Conservation (phyloP, 2,329 filamentous ascomycete species). For the Beauveria varroae region DNA sequence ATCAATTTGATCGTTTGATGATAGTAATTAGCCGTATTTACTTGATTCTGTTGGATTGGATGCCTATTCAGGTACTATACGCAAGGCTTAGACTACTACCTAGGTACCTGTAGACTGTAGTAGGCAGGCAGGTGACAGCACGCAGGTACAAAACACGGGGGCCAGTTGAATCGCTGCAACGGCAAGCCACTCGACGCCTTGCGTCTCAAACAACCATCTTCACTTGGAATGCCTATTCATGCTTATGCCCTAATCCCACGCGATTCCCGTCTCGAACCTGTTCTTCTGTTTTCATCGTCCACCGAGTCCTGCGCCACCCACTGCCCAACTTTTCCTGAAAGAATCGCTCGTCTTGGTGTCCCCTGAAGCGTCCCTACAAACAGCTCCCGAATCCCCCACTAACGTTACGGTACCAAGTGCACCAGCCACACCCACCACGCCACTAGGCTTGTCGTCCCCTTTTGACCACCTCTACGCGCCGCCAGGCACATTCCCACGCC, state of each 20-base stretch:
- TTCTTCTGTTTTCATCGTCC: neutral
- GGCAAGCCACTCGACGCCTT: neutral
- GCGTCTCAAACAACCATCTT: constrained; percentile 1
- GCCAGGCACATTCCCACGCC: neutral
- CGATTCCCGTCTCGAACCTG: neutral
- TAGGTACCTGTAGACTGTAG: no score
- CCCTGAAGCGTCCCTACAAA: neutral
- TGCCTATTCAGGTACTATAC: no score
- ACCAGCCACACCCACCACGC: constrained; percentile 8
- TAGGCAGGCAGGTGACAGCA: neutral
- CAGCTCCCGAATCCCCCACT: neutral
- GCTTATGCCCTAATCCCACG: neutral
- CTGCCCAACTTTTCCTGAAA: neutral
- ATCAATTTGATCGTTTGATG: no score
- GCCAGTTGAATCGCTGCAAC: constrained; percentile 1
- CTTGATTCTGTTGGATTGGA: no score
- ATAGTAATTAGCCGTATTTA: no score
- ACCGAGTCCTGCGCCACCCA: neutral
- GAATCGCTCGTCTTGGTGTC: neutral
- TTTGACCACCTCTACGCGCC: constrained; percentile 1
- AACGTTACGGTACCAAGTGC: neutral
- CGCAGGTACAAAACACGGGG: constrained; percentile 3
- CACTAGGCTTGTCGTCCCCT: constrained; percentile 3
- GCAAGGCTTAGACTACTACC: no score
- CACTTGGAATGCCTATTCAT: neutral